Evolutionary conservation across 2,329 filamentous ascomycete species (phyloP), one percentile per base, ranked within the genome.

Genomic region (Elsinoe batatas): DNA sequence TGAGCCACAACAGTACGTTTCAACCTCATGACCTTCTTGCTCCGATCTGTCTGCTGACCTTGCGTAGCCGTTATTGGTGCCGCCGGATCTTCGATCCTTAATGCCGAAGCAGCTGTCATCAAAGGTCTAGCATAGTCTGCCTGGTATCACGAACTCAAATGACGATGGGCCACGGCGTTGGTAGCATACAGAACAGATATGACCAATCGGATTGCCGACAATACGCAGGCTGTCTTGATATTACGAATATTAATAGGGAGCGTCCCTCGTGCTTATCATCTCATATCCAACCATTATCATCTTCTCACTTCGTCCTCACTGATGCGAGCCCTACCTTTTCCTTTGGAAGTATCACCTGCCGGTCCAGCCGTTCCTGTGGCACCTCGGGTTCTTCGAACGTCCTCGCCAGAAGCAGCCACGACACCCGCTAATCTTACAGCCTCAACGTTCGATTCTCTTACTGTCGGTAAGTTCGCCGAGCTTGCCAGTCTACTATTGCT

Each of bases 1-100:
- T 97, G 63, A 95, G 88, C 67, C 93, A 97, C 67, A 88, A 88
- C 67, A 87, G 73, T 75, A 67, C 71, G 73, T 71, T 37, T 15
- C 17, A 38, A 17, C 18, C 12, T 12, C 17, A 44, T 7, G n/a
- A 3, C 18, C 35, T 3, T 40, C 15, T 3, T 10, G 2, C 10
- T 49, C 3, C 22, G 32, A 20, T 22, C 1, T 20, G 37, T n/a
- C 54, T 47, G 17, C 53, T 61, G 11, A 55, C 33, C 30, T 22
- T 38, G 17, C n/a, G 42, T 57, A 82, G 84, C 91, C 59, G 87
- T 98, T 56, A 91, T 98, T 68, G 91, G 91, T 61, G 93, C 93
- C 32, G 91, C 91, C n/a, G 93, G 93, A 10, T 94, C 89, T 1
- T 95, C 88, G 32, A 95, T 97, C 72, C 72, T 97, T 64, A 97